These are phyloP conservation scores for Fusarium sp. DNA, from an alignment of 2,329 filamentous ascomycete species.

Conservation along the genomic window DNA sequence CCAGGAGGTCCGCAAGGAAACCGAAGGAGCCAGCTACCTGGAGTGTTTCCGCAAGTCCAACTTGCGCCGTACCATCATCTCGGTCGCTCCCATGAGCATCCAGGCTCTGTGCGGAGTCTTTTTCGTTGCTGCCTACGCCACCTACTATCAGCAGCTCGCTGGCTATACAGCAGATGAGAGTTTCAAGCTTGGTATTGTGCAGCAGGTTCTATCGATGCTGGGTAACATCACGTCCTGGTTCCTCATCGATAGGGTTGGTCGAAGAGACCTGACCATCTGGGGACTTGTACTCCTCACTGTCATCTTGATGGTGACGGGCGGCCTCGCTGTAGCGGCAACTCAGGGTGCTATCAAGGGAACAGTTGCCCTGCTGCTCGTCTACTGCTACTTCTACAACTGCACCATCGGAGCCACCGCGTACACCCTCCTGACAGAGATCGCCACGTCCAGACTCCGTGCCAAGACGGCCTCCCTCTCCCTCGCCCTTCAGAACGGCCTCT, in stretches of 20 bases:
- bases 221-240: conserved; percentile 36
- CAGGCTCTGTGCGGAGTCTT: conserved; percentile 30
- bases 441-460: conserved; percentile 31
- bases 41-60: conserved; percentile 40
- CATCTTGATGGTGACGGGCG: conserved; percentile 24
- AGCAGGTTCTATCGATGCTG: conserved; percentile 33
- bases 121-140: conserved; percentile 29
- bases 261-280: conserved; percentile 28
- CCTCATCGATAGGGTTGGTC: conserved; percentile 32
- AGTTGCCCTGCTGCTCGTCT: conserved; percentile 25
- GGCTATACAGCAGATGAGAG: conserved; percentile 30
- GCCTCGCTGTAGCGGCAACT: conserved; percentile 26
- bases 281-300: conserved; percentile 22
- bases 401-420: conserved; percentile 38
- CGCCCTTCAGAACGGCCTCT: conserved; percentile 28
- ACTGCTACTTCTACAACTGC: conserved; percentile 35
- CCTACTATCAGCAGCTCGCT: conserved; percentile 37
- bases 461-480: conserved; percentile 34
- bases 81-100: conserved; percentile 34
- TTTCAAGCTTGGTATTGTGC: conserved; percentile 29
- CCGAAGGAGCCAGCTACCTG: conserved; percentile 25
- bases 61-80: conserved; percentile 35
- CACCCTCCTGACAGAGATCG: conserved; percentile 30
- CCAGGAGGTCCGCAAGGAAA: conserved; percentile 28
- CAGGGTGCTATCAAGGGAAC: conserved; percentile 28